Evolutionary conservation across 2,329 filamentous ascomycete species (phyloP), one percentile per base, ranked within the genome.

Genomic region (Neurospora crassa): DNA sequence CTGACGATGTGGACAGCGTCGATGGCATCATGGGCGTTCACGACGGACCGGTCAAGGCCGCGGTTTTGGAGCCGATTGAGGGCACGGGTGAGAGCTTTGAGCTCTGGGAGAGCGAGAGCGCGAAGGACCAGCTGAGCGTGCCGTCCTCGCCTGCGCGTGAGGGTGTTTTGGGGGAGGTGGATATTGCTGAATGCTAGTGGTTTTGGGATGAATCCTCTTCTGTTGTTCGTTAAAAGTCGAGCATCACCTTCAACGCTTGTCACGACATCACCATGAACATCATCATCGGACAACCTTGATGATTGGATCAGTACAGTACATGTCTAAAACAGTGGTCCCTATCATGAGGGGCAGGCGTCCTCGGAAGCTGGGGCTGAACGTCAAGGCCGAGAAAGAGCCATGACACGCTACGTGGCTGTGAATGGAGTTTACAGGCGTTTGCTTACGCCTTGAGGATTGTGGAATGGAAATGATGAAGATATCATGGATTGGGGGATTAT

Each of bases 31-130:
- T 84, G 82, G 75, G 76, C 42, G 78, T 78, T 11, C 77, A 80
- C 20, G 79, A 81, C 41, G 77, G 79, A 1, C 80, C 82, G 5
- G 79, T 81, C 37, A 81, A 82, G 69, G 85, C 85, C 2, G 82
- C 84, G 1, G 76, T 86, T 2, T 79, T 90, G 16, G 79, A 86
- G 70, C 85, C 87, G 0, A 83, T 90, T 5, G 87, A 90, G 70
- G 88, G 86, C 67, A 86, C 87, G 0, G 87, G 85, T 53, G 87
- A 89, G 75, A 84, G 81, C 77, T 88, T 92, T 76, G 89, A 91
- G 76, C 84, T 92, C 18, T 92, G 90, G 90, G 90, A 92, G 79
- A 92, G 89, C 77, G 86, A 84, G 37, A 91, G 89, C 79, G 85
- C 86, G 37, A 87, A 88, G 74, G 90, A 88, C 68, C 89, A 88